Evolutionary conservation across 495 filamentous ascomycete species (phyloP).

Genomic region (Acidomyces sp.): DNA sequence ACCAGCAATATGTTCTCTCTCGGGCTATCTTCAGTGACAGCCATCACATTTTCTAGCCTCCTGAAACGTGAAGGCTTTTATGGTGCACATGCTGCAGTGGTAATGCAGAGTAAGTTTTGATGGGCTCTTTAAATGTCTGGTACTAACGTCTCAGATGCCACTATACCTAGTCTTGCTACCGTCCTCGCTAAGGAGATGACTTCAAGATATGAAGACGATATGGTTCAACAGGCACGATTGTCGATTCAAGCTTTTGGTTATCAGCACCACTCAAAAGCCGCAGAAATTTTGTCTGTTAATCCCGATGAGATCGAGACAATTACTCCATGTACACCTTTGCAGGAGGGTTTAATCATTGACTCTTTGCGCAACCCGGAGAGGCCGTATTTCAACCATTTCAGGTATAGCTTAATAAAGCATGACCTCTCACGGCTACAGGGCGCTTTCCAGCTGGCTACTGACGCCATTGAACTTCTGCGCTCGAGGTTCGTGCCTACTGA

Average conservation of each 20-base stretch:
- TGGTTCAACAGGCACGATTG: slow-evolving; percentile 7
- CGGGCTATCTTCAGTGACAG: slow-evolving; percentile 71
- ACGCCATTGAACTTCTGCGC: slow-evolving; percentile 45
- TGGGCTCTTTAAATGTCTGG: not conserved
- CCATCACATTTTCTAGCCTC: slow-evolving; percentile 44
- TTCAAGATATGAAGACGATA: not conserved
- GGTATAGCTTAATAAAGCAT: slow-evolving; percentile 37
- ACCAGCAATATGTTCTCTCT: slow-evolving; percentile 64
- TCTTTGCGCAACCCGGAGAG: slow-evolving; percentile 40
- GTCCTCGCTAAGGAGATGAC: not conserved
- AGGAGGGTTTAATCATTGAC: slow-evolving; percentile 65
- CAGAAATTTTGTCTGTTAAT: slow-evolving; percentile 33
- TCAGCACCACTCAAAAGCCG: slow-evolving; percentile 36
- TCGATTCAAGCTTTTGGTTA: slow-evolving; percentile 44
- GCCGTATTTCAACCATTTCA: slow-evolving; percentile 61
- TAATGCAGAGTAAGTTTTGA: slow-evolving; percentile 43
- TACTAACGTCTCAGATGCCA: slow-evolving; percentile 8
- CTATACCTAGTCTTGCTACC: not conserved
- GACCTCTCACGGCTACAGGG: slow-evolving; percentile 32
- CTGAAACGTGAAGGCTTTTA: slow-evolving; percentile 36
- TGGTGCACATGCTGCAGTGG: slow-evolving; percentile 44
- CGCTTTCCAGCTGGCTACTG: slow-evolving; percentile 40
- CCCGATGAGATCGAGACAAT: slow-evolving; percentile 49
- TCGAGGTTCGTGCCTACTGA: slow-evolving; percentile 50
- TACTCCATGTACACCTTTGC: slow-evolving; percentile 62